Evolutionary conservation across 2,329 filamentous ascomycete species (phyloP).

Genomic region (Rutstroemia sp.): DNA sequence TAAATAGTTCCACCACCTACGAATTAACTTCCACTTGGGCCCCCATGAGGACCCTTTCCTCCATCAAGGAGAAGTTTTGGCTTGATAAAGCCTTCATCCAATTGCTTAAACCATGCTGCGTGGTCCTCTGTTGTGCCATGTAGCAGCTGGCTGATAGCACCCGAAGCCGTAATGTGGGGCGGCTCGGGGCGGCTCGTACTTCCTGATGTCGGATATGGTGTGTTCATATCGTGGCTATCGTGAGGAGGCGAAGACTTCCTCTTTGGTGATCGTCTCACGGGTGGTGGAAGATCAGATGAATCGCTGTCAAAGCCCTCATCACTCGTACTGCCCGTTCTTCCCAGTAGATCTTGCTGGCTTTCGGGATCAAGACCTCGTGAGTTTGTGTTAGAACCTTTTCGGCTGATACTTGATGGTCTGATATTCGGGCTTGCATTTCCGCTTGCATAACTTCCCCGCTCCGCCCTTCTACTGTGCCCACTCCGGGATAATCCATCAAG

Average conservation of each 20-base stretch:
- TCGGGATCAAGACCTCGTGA: constrained; percentile 36
- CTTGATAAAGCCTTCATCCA: constrained; percentile 96
- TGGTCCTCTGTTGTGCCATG: constrained; percentile 76
- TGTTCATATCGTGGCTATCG: constrained; percentile 10
- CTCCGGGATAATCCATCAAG: constrained; percentile 48
- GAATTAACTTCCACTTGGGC: constrained; percentile 13
- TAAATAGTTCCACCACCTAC: background rate
- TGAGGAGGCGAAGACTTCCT: constrained; percentile 9
- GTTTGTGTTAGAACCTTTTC: constrained; percentile 39
- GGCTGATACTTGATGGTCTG: constrained; percentile 40
- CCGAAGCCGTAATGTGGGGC: constrained; percentile 56
- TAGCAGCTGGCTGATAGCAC: constrained; percentile 71
- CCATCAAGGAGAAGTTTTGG: constrained; percentile 80
- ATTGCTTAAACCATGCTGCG: constrained; percentile 78
- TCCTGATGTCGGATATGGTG: constrained; percentile 29
- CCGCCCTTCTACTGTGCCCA: constrained; percentile 36
- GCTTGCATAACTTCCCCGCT: constrained; percentile 32
- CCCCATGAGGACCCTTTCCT: constrained; percentile 26
- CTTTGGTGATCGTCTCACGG: constrained; percentile 35
- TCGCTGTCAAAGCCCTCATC: constrained; percentile 57
- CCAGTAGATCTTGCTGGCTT: constrained; percentile 50
- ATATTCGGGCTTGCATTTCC: constrained; percentile 25
- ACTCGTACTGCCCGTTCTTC: constrained; percentile 31
- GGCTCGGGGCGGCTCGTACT: constrained; percentile 22
- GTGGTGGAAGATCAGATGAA: constrained; percentile 58